These are phyloP conservation scores for Lanmaoa pseudosensibilis DNA, from an alignment of 768 basidiomycete genomes.

Conservation along the genomic window DNA sequence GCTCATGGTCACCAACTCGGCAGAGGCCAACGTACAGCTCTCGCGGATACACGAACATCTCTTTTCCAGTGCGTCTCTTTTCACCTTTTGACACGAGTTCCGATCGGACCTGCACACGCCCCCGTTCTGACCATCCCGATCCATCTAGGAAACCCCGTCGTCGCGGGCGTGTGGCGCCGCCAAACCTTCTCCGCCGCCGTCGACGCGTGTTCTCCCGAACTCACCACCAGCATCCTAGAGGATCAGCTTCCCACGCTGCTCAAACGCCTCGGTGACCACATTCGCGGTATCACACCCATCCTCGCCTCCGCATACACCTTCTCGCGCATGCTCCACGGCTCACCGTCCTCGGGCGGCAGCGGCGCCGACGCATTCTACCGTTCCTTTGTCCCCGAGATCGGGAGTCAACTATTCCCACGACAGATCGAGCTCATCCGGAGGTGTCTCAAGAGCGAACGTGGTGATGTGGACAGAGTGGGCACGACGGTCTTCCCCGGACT, in stretches of 20 bases:
- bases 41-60: slow-evolving; percentile 88
- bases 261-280: slow-evolving; percentile 45
- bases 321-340: slow-evolving; percentile 83
- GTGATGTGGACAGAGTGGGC: slow-evolving; percentile 74
- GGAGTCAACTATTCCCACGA: slow-evolving; percentile 66
- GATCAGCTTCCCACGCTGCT: slow-evolving; percentile 73
- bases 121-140: not conserved
- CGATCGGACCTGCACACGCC: not conserved
- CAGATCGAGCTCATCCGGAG: slow-evolving; percentile 86
- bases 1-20: slow-evolving; percentile 81
- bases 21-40: slow-evolving; percentile 80
- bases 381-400: slow-evolving; percentile 83
- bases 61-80: slow-evolving; percentile 69
- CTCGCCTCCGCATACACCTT: slow-evolving; percentile 76
- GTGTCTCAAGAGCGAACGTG: slow-evolving; percentile 72
- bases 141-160: slow-evolving; percentile 75
- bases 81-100: not conserved
- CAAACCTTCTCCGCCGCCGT: slow-evolving; percentile 90
- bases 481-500: slow-evolving; percentile 86
- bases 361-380: slow-evolving; percentile 74
- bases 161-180: slow-evolving; percentile 88
- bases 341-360: slow-evolving; percentile 42
- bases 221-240: slow-evolving; percentile 61
- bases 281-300: slow-evolving; percentile 51
- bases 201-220: slow-evolving; percentile 69